phyloP scores from a whole-genome alignment of 257 asterid species.

The Euphrasia confusa region DNA sequence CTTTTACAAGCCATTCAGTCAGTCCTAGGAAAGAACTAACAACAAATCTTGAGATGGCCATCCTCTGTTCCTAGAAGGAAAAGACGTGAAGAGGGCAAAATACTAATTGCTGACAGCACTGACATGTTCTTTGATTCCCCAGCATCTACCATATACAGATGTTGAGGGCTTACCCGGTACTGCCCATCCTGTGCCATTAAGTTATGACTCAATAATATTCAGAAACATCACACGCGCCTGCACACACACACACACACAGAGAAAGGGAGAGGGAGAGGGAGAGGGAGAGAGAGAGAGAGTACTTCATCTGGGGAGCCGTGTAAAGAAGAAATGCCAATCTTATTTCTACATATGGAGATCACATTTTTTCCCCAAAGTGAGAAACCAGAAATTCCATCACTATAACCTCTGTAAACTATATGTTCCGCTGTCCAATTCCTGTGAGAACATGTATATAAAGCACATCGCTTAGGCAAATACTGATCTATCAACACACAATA shows the following conservation, averaged over 20 bases:
- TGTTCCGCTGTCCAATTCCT: constrained; percentile 78
- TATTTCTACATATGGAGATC: constrained; percentile 73
- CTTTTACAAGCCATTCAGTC: neutral
- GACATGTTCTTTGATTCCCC: constrained; percentile 81
- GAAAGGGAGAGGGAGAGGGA: constrained; percentile 20
- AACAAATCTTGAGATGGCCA: constrained; percentile 73
- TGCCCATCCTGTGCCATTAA: constrained; percentile 58
- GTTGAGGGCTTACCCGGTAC: constrained; percentile 55
- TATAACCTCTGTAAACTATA: constrained; percentile 61
- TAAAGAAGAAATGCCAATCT: constrained; percentile 73
- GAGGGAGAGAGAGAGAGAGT: constrained; percentile 27
- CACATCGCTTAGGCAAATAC: constrained; percentile 18
- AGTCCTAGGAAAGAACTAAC: constrained; percentile 30
- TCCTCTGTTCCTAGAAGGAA: constrained; percentile 94
- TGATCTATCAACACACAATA: neutral
- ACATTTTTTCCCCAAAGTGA: constrained; percentile 91
- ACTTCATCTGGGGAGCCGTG: constrained; percentile 64
- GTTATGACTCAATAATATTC: neutral
- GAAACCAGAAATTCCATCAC: constrained; percentile 78
- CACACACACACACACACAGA: neutral
- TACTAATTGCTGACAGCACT: constrained; percentile 58
- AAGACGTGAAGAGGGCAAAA: constrained; percentile 78
- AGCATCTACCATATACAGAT: constrained; percentile 70
- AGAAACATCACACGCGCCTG: constrained; percentile 3
- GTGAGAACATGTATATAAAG: constrained; percentile 22